phyloP scores from a whole-genome alignment of 768 basidiomycete species.

The Amanita brunnescens region DNA sequence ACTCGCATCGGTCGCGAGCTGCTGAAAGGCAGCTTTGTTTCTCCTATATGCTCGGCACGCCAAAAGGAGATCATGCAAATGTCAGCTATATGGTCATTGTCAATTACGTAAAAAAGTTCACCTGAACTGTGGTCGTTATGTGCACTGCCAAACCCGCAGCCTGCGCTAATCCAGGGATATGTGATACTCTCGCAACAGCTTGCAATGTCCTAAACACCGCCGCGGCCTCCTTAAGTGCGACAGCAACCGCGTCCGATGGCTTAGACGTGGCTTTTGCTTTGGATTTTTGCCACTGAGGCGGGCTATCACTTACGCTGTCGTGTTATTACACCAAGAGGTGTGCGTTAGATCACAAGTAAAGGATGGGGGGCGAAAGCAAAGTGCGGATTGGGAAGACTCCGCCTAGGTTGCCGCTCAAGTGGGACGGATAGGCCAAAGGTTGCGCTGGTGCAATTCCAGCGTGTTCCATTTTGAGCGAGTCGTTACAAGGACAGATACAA shows the following conservation, averaged over 20 bases:
- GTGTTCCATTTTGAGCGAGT: too few relatives aligned
- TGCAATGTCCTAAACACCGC: neutral
- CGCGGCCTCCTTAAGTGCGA: neutral
- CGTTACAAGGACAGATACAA: too few relatives aligned
- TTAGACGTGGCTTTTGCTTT: neutral
- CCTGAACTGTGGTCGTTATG: neutral
- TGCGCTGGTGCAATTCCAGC: too few relatives aligned
- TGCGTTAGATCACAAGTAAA: too few relatives aligned
- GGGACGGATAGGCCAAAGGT: too few relatives aligned
- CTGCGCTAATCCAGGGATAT: neutral
- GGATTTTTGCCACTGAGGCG: neutral
- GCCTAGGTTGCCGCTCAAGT: too few relatives aligned
- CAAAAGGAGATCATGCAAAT: too few relatives aligned
- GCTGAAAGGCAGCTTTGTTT: neutral
- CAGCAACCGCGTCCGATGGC: neutral
- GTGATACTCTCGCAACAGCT: neutral
- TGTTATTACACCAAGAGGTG: too few relatives aligned
- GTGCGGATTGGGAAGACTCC: too few relatives aligned
- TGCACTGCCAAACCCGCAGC: neutral
- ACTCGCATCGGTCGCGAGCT: neutral
- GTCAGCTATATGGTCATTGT: too few relatives aligned
- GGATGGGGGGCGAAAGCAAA: too few relatives aligned
- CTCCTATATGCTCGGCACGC: neutral
- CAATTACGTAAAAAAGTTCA: too few relatives aligned
- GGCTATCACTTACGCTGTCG: neutral